Conservation (phyloP, 305 asterid species). For the Euphrasia arctica region DNA sequence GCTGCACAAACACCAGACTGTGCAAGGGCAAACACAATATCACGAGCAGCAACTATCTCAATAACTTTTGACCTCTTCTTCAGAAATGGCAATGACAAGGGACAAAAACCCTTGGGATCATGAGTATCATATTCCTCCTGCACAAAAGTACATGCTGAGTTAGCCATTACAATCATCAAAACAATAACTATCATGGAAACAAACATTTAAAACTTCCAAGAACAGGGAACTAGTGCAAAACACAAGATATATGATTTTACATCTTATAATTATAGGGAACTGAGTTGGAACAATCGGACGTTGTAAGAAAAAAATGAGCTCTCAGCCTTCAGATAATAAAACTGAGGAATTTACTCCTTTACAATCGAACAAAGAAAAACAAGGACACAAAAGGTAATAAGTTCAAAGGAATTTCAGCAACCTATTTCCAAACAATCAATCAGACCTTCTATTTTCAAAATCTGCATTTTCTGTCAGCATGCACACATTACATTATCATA, state of each 20-base stretch:
- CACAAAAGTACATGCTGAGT: slow-evolving; percentile 11
- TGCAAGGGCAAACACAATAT: slow-evolving; percentile 82
- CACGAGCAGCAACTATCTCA: slow-evolving; percentile 87
- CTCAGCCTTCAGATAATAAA: too few relatives aligned
- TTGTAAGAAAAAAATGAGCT: too few relatives aligned
- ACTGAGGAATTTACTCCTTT: too few relatives aligned
- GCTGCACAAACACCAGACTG: slow-evolving; percentile 91
- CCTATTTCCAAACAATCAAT: too few relatives aligned
- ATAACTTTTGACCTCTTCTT: slow-evolving; percentile 70
- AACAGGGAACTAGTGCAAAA: not conserved
- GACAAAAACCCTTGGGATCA: slow-evolving; percentile 70
- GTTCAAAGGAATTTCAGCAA: too few relatives aligned
- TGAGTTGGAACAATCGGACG: too few relatives aligned
- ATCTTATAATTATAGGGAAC: too few relatives aligned
- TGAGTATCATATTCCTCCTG: slow-evolving; percentile 91
- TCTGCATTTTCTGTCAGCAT: too few relatives aligned
- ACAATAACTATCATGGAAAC: not conserved
- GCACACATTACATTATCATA: too few relatives aligned
- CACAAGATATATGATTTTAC: not conserved
- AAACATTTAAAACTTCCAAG: not conserved
- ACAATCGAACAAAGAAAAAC: too few relatives aligned
- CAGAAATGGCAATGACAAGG: slow-evolving; percentile 55
- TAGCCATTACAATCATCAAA: slow-evolving; percentile 5
- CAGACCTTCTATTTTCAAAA: too few relatives aligned
- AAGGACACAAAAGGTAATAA: too few relatives aligned